These are phyloP conservation scores for Paramecium caudatum DNA, from an alignment of 73 alveolate species.

Conservation along the genomic window DNA sequence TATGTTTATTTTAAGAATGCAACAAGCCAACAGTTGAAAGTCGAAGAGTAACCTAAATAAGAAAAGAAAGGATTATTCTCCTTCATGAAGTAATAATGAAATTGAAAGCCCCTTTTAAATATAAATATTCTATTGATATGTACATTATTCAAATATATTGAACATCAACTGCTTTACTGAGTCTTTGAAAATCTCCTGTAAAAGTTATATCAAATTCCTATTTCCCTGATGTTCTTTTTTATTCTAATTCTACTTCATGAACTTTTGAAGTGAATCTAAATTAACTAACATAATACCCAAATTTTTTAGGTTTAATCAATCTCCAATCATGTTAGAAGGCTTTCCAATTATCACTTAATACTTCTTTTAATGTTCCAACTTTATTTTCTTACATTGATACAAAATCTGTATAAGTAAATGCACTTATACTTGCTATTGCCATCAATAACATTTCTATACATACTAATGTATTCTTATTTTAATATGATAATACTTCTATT, in stretches of 20 bases:
- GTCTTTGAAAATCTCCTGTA: slow-evolving; percentile 23
- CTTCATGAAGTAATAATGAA: no score
- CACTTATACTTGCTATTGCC: slow-evolving; percentile 72
- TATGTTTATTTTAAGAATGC: not conserved
- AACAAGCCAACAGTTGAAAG: not conserved
- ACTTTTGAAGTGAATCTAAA: slow-evolving; percentile 57
- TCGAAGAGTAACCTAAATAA: slow-evolving; percentile 14
- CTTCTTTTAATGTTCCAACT: slow-evolving; percentile 52
- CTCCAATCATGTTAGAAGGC: slow-evolving; percentile 72
- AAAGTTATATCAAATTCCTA: slow-evolving; percentile 20
- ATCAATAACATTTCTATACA: slow-evolving; percentile 72
- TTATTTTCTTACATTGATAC: slow-evolving; percentile 3
- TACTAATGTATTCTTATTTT: slow-evolving; percentile 70
- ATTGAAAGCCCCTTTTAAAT: no score
- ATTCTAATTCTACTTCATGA: not conserved
- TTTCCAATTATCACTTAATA: slow-evolving; percentile 71
- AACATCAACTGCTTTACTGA: slow-evolving; percentile 51
- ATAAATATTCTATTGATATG: no score
- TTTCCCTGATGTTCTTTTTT: not conserved
- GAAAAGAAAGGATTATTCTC: no score
- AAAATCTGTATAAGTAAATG: slow-evolving; percentile 66
- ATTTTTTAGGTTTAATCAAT: slow-evolving; percentile 75
- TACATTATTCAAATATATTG: slow-evolving; percentile 56
- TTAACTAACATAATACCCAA: not conserved
- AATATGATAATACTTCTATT: slow-evolving; percentile 6